These are phyloP conservation scores for Malus fusca DNA, from an alignment of 306 rosid genomes.

Conservation along the genomic window DNA sequence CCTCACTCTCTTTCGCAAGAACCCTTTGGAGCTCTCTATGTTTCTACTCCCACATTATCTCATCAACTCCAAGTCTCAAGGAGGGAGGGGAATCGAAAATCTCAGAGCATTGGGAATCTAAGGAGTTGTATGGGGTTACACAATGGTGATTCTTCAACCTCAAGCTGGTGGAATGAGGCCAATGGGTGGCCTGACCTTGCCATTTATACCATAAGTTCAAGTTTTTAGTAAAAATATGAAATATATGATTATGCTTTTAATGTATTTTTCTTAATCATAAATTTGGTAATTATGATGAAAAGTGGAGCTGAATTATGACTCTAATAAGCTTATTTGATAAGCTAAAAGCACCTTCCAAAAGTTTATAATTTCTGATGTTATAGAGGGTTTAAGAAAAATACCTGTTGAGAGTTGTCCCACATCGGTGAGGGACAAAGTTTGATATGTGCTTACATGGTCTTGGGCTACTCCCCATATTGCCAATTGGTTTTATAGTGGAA, in stretches of 20 bases:
- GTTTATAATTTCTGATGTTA: slow-evolving; percentile 19
- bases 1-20: too few relatives aligned
- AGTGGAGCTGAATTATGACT: slow-evolving; percentile 17
- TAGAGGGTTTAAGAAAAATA: slow-evolving; percentile 24
- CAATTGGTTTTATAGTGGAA: too few relatives aligned
- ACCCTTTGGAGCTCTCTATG: too few relatives aligned
- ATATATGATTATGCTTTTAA: neutral
- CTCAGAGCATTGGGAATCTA: slow-evolving; percentile 13
- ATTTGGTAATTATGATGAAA: neutral
- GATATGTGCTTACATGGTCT: too few relatives aligned
- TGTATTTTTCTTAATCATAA: slow-evolving; percentile 10
- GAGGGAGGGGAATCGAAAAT: too few relatives aligned
- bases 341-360: slow-evolving; percentile 4
- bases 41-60: too few relatives aligned
- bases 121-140: slow-evolving; percentile 43
- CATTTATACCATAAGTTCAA: slow-evolving; percentile 73
- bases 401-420: too few relatives aligned
- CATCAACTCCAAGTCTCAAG: too few relatives aligned
- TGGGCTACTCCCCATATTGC: too few relatives aligned
- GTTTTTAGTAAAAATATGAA: slow-evolving; percentile 42
- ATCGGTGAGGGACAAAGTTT: too few relatives aligned
- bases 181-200: slow-evolving; percentile 84
- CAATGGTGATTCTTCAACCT: slow-evolving; percentile 50
- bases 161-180: slow-evolving; percentile 54
- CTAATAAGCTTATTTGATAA: neutral